Evolutionary conservation across 768 basidiomycete genomes (phyloP).

Genomic region (Lentinula sp.): DNA sequence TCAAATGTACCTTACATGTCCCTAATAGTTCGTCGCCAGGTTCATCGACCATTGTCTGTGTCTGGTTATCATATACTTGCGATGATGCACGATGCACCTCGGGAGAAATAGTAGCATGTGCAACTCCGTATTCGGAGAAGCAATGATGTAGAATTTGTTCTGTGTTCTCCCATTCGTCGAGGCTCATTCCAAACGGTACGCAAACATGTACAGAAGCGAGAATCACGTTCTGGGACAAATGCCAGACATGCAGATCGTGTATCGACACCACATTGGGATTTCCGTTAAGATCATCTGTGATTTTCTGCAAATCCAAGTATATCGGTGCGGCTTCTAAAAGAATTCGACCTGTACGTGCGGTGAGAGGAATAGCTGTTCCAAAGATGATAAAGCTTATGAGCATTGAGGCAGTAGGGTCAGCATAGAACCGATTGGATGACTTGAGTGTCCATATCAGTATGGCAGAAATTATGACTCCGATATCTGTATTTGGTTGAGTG

Average conservation of each 20-base stretch:
- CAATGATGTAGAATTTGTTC: slow-evolving; percentile 44
- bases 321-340: slow-evolving; percentile 46
- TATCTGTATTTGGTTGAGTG: slow-evolving; percentile 23
- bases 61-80: background rate
- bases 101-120: slow-evolving; percentile 50
- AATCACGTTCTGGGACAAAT: slow-evolving; percentile 47
- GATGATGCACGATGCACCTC: slow-evolving; percentile 27
- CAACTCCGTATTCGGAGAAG: slow-evolving; percentile 46
- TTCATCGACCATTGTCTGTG: background rate
- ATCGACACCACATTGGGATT: slow-evolving; percentile 41
- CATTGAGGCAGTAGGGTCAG: slow-evolving; percentile 47
- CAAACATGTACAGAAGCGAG: slow-evolving; percentile 51
- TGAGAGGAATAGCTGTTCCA: slow-evolving; percentile 44
- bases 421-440: slow-evolving; percentile 43
- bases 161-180: slow-evolving; percentile 45
- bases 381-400: slow-evolving; percentile 48
- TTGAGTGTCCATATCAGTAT: slow-evolving; percentile 41
- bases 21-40: background rate
- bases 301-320: slow-evolving; percentile 41
- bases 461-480: slow-evolving; percentile 49
- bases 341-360: slow-evolving; percentile 40
- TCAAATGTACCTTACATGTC: slow-evolving; percentile 1
- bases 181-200: slow-evolving; percentile 37
- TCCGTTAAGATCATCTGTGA: slow-evolving; percentile 40
- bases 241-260: slow-evolving; percentile 52